These are phyloP conservation scores for Psidium guajava DNA, from an alignment of 345 rosid genomes.

Conservation along the genomic window DNA sequence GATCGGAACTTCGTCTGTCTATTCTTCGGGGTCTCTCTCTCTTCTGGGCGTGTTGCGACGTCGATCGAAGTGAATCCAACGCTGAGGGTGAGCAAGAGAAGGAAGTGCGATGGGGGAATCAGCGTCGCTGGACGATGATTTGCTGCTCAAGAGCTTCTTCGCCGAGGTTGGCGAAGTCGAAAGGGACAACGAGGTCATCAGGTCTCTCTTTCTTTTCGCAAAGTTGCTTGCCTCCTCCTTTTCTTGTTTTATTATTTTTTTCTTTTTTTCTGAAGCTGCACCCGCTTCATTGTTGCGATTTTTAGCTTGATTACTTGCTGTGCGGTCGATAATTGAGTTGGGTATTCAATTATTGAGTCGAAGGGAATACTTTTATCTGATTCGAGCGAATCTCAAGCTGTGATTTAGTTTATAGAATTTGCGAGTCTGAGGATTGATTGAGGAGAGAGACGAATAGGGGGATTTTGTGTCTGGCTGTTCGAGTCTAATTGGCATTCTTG, in stretches of 20 bases:
- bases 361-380: neutral
- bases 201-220: slow-evolving; percentile 22
- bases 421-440: neutral
- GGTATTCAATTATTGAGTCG: neutral
- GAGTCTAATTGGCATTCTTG: neutral
- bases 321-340: neutral
- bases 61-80: neutral
- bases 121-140: slow-evolving; percentile 42
- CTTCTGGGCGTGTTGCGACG: neutral
- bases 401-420: neutral
- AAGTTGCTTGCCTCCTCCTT: neutral
- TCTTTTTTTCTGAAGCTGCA: neutral
- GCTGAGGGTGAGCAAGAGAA: neutral
- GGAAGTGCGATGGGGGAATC: slow-evolving; percentile 40
- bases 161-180: slow-evolving; percentile 97
- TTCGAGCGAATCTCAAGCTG: neutral
- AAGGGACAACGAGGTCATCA: slow-evolving; percentile 90
- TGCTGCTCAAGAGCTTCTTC: slow-evolving; percentile 82
- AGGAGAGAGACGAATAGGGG: neutral
- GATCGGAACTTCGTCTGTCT: neutral
- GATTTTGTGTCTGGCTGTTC: neutral
- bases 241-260: neutral
- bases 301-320: neutral
- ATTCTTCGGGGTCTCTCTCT: neutral
- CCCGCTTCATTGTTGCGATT: neutral